Percentiles rank a stretch among this genome's conserved stretches.
Conservation (phyloP, 2,329 filamentous ascomycete genomes). For the Emydomyces testavorans region DNA sequence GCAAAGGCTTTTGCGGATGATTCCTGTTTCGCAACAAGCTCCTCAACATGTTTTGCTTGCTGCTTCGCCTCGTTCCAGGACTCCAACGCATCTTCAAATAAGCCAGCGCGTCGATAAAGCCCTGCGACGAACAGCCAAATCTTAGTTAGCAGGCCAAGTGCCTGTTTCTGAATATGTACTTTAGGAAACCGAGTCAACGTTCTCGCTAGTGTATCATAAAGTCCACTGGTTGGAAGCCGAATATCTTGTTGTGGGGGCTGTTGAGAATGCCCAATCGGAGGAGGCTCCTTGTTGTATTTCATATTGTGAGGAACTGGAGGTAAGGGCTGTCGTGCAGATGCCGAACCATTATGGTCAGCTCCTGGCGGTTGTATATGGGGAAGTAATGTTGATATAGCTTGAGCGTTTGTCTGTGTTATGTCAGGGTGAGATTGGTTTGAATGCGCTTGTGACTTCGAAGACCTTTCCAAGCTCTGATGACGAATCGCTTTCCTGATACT, state of each 20-base stretch:
- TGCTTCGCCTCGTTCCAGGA: constrained; percentile 73
- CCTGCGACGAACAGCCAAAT: constrained; percentile 86
- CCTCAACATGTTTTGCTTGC: constrained; percentile 60
- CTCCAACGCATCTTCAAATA: constrained; percentile 67
- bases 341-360: constrained; percentile 1
- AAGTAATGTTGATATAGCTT: constrained; percentile 7
- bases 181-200: constrained; percentile 41
- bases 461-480: constrained; percentile 18
- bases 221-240: constrained; percentile 27
- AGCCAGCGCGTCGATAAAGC: constrained; percentile 70
- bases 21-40: constrained; percentile 50
- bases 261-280: constrained; percentile 31
- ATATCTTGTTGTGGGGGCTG: constrained; percentile 35
- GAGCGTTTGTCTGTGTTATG: background rate
- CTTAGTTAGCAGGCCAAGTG: constrained; percentile 52
- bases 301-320: constrained; percentile 30
- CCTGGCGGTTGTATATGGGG: constrained; percentile 2
- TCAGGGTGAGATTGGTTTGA: background rate
- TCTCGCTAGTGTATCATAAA: constrained; percentile 32
- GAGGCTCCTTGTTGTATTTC: constrained; percentile 25
- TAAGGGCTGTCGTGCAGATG: constrained; percentile 21
- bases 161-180: constrained; percentile 44
- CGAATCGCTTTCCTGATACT: constrained; percentile 23
- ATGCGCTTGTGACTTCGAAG: background rate
- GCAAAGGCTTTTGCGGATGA: constrained; percentile 52